Base-by-base conservation (phyloP, 139 green algal genomes). In the Gonium pectorale region DNA sequence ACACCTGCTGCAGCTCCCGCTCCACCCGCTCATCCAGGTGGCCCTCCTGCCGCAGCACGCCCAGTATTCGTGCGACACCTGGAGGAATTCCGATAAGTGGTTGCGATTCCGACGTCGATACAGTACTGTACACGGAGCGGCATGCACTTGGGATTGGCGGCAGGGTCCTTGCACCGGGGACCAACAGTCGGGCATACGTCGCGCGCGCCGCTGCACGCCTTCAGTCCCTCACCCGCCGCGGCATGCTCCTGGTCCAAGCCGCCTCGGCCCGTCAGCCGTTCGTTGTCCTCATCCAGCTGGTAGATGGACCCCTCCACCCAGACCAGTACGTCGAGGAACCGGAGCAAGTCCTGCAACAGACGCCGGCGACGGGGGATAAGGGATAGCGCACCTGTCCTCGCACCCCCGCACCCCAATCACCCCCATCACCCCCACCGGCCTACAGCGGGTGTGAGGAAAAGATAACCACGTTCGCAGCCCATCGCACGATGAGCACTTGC, bases 251-350 rank as follows among this genome's bases (percentile, higher is more conserved):
- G 67, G 54, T 68, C 31, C 4, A 24, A 52, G 24, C n/a, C 59
- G 56, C 89, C 83, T 5, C 59, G 26, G 0, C 59, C 38, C 13
- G 86, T 67, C n/a, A 91, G 72, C 17, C n/a, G 8, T 86, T 94
- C 91, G 75, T 96, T 96, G 37, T 93, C 90, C 37, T 96, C 94
- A 59, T 96, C 94, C 56, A 94, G 69, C 72, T 94, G 89, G 81
- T 96, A 96, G 22, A 96, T 93, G 31, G 81, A 92, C 0, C 85
- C 92, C 71, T 97, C 94, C 2, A 96, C 89, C 80, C 87, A 97
- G 7, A 95, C 83, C 38, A 97, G 81, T 3, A 94, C 80, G 44
- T 96, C 93, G 37, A 94, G 87, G 72, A 88, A 91, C 27, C 67
- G 75, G 49, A 95, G 90, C 3, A 95, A 85, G 31, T 93, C 93